Evolutionary conservation across 345 rosid species (phyloP).

Genomic region (Eutrema heterophyllum): DNA sequence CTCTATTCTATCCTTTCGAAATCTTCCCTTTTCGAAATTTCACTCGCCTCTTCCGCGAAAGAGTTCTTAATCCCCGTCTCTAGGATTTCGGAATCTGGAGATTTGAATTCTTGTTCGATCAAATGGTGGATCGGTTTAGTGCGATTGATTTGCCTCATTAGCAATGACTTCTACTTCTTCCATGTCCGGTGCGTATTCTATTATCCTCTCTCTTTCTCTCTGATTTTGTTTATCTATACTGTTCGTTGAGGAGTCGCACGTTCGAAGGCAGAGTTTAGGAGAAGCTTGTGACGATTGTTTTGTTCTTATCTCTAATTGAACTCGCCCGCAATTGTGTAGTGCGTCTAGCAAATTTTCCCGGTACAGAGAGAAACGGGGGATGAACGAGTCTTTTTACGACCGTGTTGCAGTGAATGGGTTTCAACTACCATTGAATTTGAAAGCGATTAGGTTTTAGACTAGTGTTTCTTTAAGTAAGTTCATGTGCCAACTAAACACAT

Average conservation of each 20-base stretch:
- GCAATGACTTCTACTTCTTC: constrained; percentile 83
- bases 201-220: neutral
- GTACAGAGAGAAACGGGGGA: neutral
- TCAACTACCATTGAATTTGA: neutral
- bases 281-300: neutral
- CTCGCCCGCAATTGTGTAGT: neutral
- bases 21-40: constrained; percentile 30
- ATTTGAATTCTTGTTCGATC: constrained; percentile 12
- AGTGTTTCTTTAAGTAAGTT: neutral
- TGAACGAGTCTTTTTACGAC: neutral
- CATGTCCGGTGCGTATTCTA: constrained; percentile 51
- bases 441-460: neutral
- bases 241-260: constrained; percentile 1
- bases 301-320: neutral
- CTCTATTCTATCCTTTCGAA: constrained; percentile 62
- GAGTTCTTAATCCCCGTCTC: neutral
- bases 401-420: neutral
- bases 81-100: constrained; percentile 29
- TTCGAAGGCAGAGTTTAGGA: neutral
- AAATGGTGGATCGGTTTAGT: constrained; percentile 46
- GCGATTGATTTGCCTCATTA: constrained; percentile 44
- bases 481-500: constrained; percentile 18
- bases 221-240: neutral
- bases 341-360: neutral
- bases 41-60: neutral